A percentile compares a stretch with the other conserved stretches of the same genome.
phyloP scores from a whole-genome alignment of 2,329 filamentous ascomycete species.

The Beauveria medogensis region DNA sequence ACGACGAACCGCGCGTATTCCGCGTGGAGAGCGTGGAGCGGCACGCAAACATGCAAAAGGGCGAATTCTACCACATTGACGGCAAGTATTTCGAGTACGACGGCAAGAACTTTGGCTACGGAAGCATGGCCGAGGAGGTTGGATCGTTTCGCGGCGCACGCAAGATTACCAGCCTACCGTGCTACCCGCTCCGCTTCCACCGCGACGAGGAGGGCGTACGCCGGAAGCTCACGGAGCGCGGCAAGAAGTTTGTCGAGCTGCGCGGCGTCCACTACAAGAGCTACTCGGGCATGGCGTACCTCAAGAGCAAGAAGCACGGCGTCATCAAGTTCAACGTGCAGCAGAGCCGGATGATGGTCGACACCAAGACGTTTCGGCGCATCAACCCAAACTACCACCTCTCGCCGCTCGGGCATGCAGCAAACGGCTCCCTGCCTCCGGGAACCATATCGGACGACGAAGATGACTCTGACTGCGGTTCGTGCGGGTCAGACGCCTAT shows the following conservation, averaged over 20 bases:
- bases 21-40: constrained; percentile 71
- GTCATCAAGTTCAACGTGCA: constrained; percentile 68
- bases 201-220: constrained; percentile 59
- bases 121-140: constrained; percentile 61
- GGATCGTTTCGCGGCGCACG: constrained; percentile 69
- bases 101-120: constrained; percentile 75
- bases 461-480: constrained; percentile 29
- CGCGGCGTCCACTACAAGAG: constrained; percentile 75
- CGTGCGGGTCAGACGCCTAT: constrained; percentile 32
- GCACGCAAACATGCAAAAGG: constrained; percentile 59
- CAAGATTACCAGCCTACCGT: constrained; percentile 71
- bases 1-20: constrained; percentile 73
- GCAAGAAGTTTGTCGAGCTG: constrained; percentile 76
- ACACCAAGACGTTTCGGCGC: constrained; percentile 71
- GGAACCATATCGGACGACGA: constrained; percentile 52
- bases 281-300: constrained; percentile 77
- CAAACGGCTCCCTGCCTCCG: constrained; percentile 37
- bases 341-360: constrained; percentile 81
- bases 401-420: constrained; percentile 51
- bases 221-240: constrained; percentile 64
- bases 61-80: constrained; percentile 69
- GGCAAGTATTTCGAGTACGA: constrained; percentile 81
- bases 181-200: constrained; percentile 75
- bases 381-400: constrained; percentile 82
- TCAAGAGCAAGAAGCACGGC: constrained; percentile 63